Conservation (phyloP, 495 filamentous ascomycete species). For the Amphirosellinia nigrospora region DNA sequence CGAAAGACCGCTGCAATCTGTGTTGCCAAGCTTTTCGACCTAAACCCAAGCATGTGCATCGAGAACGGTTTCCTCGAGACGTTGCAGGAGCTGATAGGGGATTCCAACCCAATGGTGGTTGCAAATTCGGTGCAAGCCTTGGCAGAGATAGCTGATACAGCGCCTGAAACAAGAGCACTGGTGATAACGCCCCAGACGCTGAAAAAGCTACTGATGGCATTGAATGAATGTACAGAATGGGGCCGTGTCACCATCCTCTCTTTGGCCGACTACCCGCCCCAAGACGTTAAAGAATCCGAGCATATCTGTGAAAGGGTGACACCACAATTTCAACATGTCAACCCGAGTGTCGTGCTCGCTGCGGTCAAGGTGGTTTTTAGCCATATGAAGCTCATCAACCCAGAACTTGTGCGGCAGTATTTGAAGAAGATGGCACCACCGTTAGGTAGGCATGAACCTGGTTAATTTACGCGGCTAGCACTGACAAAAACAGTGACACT, state of each 20-base stretch:
- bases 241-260: conserved; percentile 93
- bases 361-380: conserved; percentile 98
- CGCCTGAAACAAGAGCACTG: conserved; percentile 88
- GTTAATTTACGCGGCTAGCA: background rate
- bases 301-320: conserved; percentile 97
- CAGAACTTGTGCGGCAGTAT: conserved; percentile 80
- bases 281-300: conserved; percentile 92
- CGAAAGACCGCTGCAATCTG: conserved; percentile 98
- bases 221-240: conserved; percentile 99
- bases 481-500: conserved; percentile 74
- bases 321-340: conserved; percentile 98
- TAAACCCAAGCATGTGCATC: conserved; percentile 88
- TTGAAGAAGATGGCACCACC: conserved; percentile 98
- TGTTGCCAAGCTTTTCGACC: conserved; percentile 96
- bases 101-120: conserved; percentile 98
- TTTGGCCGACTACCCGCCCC: conserved; percentile 83
- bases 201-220: conserved; percentile 94
- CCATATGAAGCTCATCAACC: conserved; percentile 86
- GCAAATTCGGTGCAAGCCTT: conserved; percentile 95
- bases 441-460: conserved; percentile 65
- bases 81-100: conserved; percentile 95
- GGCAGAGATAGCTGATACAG: conserved; percentile 86
- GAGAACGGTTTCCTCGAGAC: conserved; percentile 97
- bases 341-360: conserved; percentile 93
- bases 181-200: conserved; percentile 79